Evolutionary conservation across 345 rosid species (phyloP).

Genomic region (Bruguiera sexangula): DNA sequence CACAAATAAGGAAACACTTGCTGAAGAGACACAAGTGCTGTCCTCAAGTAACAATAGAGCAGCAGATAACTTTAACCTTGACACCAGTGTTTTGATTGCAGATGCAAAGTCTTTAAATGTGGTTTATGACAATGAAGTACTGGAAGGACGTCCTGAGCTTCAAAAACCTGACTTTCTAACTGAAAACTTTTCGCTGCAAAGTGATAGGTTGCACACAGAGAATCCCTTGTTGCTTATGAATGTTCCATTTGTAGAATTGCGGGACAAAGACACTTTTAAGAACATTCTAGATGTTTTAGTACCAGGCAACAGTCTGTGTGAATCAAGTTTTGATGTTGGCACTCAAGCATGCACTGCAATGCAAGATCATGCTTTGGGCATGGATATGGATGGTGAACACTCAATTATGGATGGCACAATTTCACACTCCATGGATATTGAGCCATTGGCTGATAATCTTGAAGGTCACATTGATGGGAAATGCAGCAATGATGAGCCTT

Average conservation of each 20-base stretch:
- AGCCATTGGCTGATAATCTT: conserved; percentile 21
- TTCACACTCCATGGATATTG: conserved; percentile 7
- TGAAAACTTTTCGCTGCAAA: conserved; percentile 25
- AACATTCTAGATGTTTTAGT: conserved; percentile 16
- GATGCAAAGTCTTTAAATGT: conserved; percentile 18
- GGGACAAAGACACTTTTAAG: conserved; percentile 13
- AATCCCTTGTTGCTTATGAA: conserved; percentile 21
- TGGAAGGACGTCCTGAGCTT: conserved; percentile 27
- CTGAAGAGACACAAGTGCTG: conserved; percentile 14
- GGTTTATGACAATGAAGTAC: conserved; percentile 26
- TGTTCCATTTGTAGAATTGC: conserved; percentile 25
- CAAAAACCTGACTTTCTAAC: conserved; percentile 19
- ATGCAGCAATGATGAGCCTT: conserved; percentile 16
- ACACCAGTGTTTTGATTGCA: conserved; percentile 14
- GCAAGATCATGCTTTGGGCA: conserved; percentile 11
- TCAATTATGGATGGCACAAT: conserved; percentile 9
- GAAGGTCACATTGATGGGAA: conserved; percentile 13
- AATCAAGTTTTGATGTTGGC: conserved; percentile 15
- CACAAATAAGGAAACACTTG: background rate
- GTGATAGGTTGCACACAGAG: conserved; percentile 8
- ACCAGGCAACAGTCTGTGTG: conserved; percentile 14
- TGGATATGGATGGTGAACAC: conserved; percentile 15
- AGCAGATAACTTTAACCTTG: conserved; percentile 11
- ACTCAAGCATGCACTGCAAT: conserved; percentile 4
- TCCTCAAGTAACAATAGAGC: conserved; percentile 12